Conservation (phyloP, 2,329 filamentous ascomycete species). For the Cordyceps javanica region DNA sequence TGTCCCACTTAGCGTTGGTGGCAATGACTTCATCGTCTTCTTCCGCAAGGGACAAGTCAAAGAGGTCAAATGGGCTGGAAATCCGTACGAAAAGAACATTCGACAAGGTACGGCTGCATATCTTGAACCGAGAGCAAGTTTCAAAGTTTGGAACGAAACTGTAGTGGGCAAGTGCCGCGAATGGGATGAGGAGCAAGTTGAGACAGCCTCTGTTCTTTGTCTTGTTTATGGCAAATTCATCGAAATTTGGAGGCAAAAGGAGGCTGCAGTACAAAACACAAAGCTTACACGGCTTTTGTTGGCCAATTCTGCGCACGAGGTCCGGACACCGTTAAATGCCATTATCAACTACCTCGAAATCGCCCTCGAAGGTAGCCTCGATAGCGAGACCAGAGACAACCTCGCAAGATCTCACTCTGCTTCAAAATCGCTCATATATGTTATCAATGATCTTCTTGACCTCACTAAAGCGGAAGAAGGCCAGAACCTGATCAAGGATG, state of each 20-base stretch:
- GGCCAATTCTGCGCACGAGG: conserved; percentile 86
- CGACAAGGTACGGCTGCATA: conserved; percentile 67
- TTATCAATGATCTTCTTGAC: conserved; percentile 87
- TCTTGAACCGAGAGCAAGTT: conserved; percentile 72
- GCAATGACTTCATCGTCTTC: conserved; percentile 83
- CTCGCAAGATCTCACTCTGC: conserved; percentile 80
- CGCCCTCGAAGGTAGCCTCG: conserved; percentile 72
- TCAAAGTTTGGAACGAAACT: conserved; percentile 75
- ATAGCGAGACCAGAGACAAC: conserved; percentile 79
- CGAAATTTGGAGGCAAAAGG: conserved; percentile 88
- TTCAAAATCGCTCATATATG: conserved; percentile 87
- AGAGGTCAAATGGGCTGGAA: conserved; percentile 81
- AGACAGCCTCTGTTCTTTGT: conserved; percentile 82
- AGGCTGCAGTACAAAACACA: conserved; percentile 74
- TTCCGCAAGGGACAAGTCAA: conserved; percentile 72
- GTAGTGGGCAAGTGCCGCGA: conserved; percentile 77
- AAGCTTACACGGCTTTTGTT: conserved; percentile 72
- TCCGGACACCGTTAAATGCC: conserved; percentile 83
- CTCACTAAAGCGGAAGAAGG: conserved; percentile 85
- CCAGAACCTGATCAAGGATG: conserved; percentile 70
- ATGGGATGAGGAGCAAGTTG: conserved; percentile 83
- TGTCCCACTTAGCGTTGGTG: conserved; percentile 70
- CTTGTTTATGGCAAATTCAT: conserved; percentile 85
- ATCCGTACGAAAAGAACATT: conserved; percentile 73
- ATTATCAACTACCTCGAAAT: conserved; percentile 96